phyloP scores from a whole-genome alignment of 2,329 filamentous ascomycete genomes.

The Huntiella abstrusa region DNA sequence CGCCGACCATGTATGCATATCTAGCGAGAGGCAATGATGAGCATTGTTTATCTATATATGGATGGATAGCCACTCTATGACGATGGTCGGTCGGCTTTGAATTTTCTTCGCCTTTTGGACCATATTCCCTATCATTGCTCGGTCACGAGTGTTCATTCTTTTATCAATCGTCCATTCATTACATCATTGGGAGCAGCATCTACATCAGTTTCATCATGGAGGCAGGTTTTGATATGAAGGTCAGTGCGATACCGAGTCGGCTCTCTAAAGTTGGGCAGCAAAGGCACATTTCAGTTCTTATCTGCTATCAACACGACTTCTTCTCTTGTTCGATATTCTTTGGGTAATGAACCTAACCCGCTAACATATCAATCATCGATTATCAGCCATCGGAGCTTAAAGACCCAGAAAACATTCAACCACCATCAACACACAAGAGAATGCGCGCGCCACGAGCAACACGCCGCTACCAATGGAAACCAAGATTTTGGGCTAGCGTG shows the following conservation, averaged over 20 bases:
- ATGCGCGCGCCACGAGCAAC: constrained; percentile 4
- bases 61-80: too few species aligned
- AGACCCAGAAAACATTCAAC: not conserved
- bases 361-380: not conserved
- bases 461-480: constrained; percentile 9
- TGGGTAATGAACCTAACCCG: too few species aligned
- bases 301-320: not conserved
- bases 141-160: not conserved
- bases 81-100: too few species aligned
- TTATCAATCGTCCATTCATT: not conserved
- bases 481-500: constrained; percentile 9
- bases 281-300: not conserved
- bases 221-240: constrained; percentile 2
- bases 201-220: not conserved
- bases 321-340: not conserved
- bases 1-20: too few species aligned
- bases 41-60: too few species aligned
- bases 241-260: constrained; percentile 1
- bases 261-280: not conserved
- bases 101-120: too few species aligned
- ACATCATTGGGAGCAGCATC: not conserved
- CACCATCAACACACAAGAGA: not conserved
- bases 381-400: not conserved
- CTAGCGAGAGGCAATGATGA: too few species aligned
- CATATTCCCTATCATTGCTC: too few species aligned